These are phyloP conservation scores for Rutstroemia sp. DNA, from an alignment of 2,329 filamentous ascomycete species.

Conservation along the genomic window DNA sequence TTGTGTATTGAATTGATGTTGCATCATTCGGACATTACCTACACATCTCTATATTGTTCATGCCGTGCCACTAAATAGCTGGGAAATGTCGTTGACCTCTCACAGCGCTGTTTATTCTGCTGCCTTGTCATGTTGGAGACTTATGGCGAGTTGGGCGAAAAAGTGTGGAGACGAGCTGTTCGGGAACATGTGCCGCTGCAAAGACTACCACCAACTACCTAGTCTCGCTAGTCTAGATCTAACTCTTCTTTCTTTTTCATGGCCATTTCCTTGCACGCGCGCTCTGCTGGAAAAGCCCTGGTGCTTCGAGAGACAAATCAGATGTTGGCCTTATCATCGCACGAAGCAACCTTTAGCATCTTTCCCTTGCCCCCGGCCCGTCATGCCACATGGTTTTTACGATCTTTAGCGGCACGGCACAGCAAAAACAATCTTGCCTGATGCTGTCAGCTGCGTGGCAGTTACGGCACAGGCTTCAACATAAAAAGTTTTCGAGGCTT, in stretches of 20 bases:
- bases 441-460: conserved; percentile 11
- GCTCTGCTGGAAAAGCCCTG: background rate
- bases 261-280: background rate
- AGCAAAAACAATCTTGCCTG: conserved; percentile 10
- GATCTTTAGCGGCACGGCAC: conserved; percentile 10
- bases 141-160: background rate
- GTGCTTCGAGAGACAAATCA: background rate
- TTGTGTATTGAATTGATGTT: background rate
- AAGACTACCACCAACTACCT: background rate
- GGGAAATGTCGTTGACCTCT: background rate
- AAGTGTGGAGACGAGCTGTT: conserved; percentile 2
- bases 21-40: conserved; percentile 4
- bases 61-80: conserved; percentile 3
- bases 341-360: background rate
- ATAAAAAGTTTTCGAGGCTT: background rate
- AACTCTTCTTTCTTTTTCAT: background rate
- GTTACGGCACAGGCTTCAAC: background rate
- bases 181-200: background rate
- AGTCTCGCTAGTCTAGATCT: background rate
- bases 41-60: conserved; percentile 1
- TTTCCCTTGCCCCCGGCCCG: background rate
- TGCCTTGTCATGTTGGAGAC: conserved; percentile 8
- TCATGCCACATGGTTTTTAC: conserved; percentile 8
- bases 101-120: conserved; percentile 7
- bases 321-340: background rate